Evolutionary conservation across 208 protist genomes (phyloP).

Genomic region (Leishmania major): DNA sequence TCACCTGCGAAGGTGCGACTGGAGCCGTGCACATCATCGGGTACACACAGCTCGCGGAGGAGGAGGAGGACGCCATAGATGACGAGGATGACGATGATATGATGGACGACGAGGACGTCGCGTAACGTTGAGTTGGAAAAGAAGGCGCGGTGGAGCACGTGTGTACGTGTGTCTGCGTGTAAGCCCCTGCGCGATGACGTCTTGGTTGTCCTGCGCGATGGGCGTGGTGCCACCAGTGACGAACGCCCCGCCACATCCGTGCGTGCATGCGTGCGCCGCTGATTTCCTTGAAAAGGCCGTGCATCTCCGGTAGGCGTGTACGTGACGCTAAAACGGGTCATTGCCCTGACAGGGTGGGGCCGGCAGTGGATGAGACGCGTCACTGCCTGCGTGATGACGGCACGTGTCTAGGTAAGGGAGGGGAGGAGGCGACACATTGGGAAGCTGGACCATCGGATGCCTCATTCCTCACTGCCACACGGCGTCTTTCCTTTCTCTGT

Average conservation of each 20-base stretch:
- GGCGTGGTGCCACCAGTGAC: background rate
- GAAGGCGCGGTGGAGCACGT: background rate
- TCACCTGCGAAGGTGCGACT: constrained; percentile 45
- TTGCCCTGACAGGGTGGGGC: background rate
- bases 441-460: background rate
- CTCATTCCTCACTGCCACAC: background rate
- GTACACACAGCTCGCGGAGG: constrained; percentile 63
- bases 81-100: constrained; percentile 32
- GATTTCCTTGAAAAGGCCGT: background rate
- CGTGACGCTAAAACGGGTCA: background rate
- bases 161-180: background rate
- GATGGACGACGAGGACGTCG: background rate
- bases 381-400: background rate
- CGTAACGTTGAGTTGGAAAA: no score
- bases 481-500: background rate
- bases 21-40: constrained; percentile 74
- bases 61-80: constrained; percentile 36
- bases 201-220: background rate
- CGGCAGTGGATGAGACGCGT: background rate
- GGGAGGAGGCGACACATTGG: background rate
- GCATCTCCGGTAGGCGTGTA: background rate
- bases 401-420: background rate
- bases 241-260: background rate
- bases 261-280: background rate
- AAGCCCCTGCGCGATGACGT: background rate